Evolutionary conservation across 1,284 basidiomycete species (phyloP).

Genomic region (Spongiforma sp.): DNA sequence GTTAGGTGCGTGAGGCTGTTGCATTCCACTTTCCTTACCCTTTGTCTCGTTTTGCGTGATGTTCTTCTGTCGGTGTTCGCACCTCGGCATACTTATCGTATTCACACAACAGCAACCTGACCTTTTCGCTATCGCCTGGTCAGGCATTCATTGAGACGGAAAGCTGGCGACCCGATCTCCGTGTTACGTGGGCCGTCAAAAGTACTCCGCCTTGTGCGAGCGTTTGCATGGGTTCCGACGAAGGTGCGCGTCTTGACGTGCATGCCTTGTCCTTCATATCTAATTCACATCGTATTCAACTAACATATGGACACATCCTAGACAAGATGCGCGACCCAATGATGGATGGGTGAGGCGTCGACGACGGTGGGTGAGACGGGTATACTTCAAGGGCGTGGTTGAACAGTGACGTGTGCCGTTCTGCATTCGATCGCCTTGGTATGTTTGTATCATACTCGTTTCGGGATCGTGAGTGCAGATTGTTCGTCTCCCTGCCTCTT

Average conservation of each 20-base stretch:
- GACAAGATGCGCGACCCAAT: constrained; percentile 48
- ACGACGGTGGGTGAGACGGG: constrained; percentile 66
- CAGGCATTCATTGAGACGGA: constrained; percentile 78
- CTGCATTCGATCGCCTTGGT: too few species aligned
- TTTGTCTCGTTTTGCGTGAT: not conserved
- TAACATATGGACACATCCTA: constrained; percentile 67
- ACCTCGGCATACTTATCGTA: not conserved
- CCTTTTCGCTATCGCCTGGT: constrained; percentile 69
- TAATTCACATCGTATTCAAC: constrained; percentile 67
- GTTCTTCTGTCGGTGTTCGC: not conserved
- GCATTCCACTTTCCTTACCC: not conserved
- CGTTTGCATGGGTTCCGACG: constrained; percentile 37
- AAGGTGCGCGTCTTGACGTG: constrained; percentile 12
- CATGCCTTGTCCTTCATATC: not conserved
- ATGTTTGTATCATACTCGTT: too few species aligned
- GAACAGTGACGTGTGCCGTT: not conserved
- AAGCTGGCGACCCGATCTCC: constrained; percentile 75
- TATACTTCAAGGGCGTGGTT: constrained; percentile 49
- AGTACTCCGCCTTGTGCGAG: constrained; percentile 9
- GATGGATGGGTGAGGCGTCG: constrained; percentile 63
- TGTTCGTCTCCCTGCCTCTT: too few species aligned
- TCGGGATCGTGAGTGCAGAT: too few species aligned
- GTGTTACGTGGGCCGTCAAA: constrained; percentile 32
- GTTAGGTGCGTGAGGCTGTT: constrained; percentile 60
- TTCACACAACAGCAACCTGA: constrained; percentile 68